A percentile compares a stretch with the other conserved stretches of the same genome.
Conservation (phyloP, 441 rosid genomes). For the Gossypium davidsonii region DNA sequence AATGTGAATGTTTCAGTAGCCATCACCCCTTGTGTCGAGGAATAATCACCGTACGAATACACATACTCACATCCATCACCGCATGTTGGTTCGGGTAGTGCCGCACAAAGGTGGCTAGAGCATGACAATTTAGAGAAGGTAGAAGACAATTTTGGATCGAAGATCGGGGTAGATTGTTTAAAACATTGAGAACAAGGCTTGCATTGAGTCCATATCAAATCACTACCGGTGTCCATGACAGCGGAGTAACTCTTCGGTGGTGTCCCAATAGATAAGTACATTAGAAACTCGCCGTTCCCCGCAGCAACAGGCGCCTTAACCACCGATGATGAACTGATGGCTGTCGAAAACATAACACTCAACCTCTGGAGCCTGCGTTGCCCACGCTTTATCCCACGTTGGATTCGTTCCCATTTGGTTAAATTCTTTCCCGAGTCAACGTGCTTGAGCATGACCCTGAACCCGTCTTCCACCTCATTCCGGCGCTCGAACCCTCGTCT, state of each 20-base stretch:
- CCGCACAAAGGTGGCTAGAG: slow-evolving; percentile 47
- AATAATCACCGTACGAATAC: slow-evolving; percentile 80
- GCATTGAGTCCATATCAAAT: slow-evolving; percentile 94
- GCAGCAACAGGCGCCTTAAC: slow-evolving; percentile 47
- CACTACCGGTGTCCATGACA: slow-evolving; percentile 85
- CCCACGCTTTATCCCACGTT: slow-evolving; percentile 61
- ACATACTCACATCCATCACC: slow-evolving; percentile 50
- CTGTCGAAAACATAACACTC: slow-evolving; percentile 34
- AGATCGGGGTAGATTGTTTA: slow-evolving; percentile 66
- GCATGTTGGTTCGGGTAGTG: slow-evolving; percentile 47
- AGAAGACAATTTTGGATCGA: slow-evolving; percentile 65
- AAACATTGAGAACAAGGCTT: slow-evolving; percentile 75
- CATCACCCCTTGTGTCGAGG: slow-evolving; percentile 68
- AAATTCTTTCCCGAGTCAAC: slow-evolving; percentile 73
- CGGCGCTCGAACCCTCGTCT: slow-evolving; percentile 17
- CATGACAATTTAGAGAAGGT: slow-evolving; percentile 50
- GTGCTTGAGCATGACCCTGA: slow-evolving; percentile 49
- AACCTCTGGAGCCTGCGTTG: slow-evolving; percentile 54
- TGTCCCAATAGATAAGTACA: slow-evolving; percentile 73
- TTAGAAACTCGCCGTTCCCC: slow-evolving; percentile 77
- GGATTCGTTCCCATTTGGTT: slow-evolving; percentile 61
- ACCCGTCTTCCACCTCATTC: slow-evolving; percentile 29
- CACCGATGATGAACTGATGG: slow-evolving; percentile 19
- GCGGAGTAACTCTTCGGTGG: slow-evolving; percentile 57
- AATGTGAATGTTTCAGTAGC: slow-evolving; percentile 71